Evolutionary conservation across 2,329 filamentous ascomycete genomes (phyloP).

Genomic region (Fusarium robinianum): DNA sequence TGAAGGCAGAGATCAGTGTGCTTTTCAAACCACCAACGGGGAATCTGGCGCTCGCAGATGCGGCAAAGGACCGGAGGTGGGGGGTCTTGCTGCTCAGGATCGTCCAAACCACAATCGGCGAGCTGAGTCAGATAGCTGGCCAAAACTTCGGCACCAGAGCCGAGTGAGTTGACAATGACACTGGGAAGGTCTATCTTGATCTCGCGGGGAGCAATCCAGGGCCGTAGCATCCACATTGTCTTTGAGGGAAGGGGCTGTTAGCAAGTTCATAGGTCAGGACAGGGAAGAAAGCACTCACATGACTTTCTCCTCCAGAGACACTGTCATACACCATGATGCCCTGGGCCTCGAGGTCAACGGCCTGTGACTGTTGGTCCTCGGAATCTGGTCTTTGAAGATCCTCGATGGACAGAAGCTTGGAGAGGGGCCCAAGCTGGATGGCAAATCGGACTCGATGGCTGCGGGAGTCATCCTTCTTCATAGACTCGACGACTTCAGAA

Average conservation of each 20-base stretch:
- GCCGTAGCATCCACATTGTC: constrained; percentile 99
- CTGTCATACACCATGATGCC: constrained; percentile 98
- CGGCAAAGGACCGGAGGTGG: constrained; percentile 91
- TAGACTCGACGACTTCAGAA: constrained; percentile 79
- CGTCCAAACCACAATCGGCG: constrained; percentile 79
- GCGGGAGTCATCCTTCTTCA: constrained; percentile 90
- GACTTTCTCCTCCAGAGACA: constrained; percentile 81
- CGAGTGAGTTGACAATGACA: constrained; percentile 88
- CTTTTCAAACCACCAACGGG: constrained; percentile 99
- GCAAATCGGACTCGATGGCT: constrained; percentile 89
- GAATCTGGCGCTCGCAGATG: constrained; percentile 96
- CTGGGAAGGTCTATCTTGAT: constrained; percentile 93
- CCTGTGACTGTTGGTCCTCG: constrained; percentile 44
- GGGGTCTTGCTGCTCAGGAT: constrained; percentile 75
- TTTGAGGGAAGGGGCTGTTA: constrained; percentile 48
- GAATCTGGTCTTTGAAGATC: constrained; percentile 45
- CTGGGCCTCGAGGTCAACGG: constrained; percentile 87
- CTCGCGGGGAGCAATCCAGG: constrained; percentile 84
- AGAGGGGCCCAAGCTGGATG: constrained; percentile 70
- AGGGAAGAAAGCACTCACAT: constrained; percentile 65
- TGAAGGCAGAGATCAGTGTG: constrained; percentile 95
- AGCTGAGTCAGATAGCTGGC: constrained; percentile 91
- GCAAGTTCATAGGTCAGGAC: constrained; percentile 18
- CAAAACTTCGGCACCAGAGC: constrained; percentile 91
- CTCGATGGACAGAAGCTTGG: constrained; percentile 61